Evolutionary conservation across 2,329 filamentous ascomycete genomes (phyloP), one percentile per base, ranked within the genome.

Genomic region (Coleophoma cylindrospora): DNA sequence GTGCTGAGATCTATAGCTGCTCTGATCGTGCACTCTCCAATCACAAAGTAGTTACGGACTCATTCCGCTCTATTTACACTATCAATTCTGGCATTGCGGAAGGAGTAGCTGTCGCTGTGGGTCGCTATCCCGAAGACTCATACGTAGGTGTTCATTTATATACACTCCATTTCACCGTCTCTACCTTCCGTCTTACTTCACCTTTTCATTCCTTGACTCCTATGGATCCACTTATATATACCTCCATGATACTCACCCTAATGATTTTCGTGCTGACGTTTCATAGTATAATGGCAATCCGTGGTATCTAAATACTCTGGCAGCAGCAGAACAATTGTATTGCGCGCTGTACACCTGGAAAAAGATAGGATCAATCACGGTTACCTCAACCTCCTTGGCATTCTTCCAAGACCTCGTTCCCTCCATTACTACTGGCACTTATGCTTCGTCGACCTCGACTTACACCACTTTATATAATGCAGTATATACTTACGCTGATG

Each of bases 281-380:
- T 10, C 6, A 27, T 94, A 92, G 68, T 86, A 84, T 66, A 81
- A 81, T 53, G 88, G 87, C 1, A 91, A 94, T 65, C 89, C 89
- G 1, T 94, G 89, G 89, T 88, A 90, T 60, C 75, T 92, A 12
- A 79, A 79, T 59, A 92, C 86, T 1, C 74, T 90, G 32, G 87
- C 87, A 2, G 87, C 87, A 0, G 89, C 88, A 3, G 89, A 94
- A 67, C 84, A 88, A 63, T 77, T 95, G 3, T 92, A 91, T 64
- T 84, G 87, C 59, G 85, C 89, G 1, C 61, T 91, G 1, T 84
- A 85, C 56, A 81, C 86, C 45, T 92, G 87, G 86, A 74, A 84
- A 54, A 68, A 72, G 34, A 66, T 74, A 22, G 83, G 81, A 1
- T 83, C 74, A 6, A 76, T 95, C 59, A 77, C 75, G 1, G 77